These are phyloP conservation scores for Candida nemodendra DNA, from an alignment of 805 yeast species.

Conservation along the genomic window DNA sequence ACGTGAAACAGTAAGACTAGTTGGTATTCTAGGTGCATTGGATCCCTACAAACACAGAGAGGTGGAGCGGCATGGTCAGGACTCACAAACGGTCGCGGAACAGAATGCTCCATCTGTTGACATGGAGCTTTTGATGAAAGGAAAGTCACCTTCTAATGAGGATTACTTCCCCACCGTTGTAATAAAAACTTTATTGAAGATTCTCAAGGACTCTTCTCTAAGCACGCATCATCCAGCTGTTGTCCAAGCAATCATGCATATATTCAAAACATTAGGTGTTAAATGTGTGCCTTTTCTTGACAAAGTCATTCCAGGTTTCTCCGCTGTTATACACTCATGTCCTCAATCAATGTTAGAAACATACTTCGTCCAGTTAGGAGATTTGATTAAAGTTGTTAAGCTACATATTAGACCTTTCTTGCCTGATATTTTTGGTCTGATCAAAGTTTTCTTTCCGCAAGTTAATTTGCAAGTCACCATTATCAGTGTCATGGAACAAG, in stretches of 20 bases:
- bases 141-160: slow-evolving; percentile 88
- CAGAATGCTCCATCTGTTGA: slow-evolving; percentile 90
- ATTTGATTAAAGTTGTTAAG: slow-evolving; percentile 75
- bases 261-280: slow-evolving; percentile 83
- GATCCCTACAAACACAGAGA: slow-evolving; percentile 96
- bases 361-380: slow-evolving; percentile 84
- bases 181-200: slow-evolving; percentile 77
- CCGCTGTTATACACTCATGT: slow-evolving; percentile 79
- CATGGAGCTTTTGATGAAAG: slow-evolving; percentile 85
- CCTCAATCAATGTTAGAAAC: slow-evolving; percentile 79
- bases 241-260: slow-evolving; percentile 90
- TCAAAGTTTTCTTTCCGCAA: slow-evolving; percentile 69
- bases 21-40: slow-evolving; percentile 93
- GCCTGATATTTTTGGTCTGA: slow-evolving; percentile 67
- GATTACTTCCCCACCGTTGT: slow-evolving; percentile 97
- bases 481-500: slow-evolving; percentile 74
- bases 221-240: slow-evolving; percentile 87
- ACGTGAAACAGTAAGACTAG: slow-evolving; percentile 81
- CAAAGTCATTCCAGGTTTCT: slow-evolving; percentile 84
- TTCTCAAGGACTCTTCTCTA: slow-evolving; percentile 80
- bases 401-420: slow-evolving; percentile 87
- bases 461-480: slow-evolving; percentile 72
- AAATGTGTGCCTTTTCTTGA: slow-evolving; percentile 88
- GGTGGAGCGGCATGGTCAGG: slow-evolving; percentile 59
- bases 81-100: slow-evolving; percentile 47